Evolutionary conservation across 2,329 filamentous ascomycete species (phyloP).

Genomic region (Ceratocystis lukuohia): DNA sequence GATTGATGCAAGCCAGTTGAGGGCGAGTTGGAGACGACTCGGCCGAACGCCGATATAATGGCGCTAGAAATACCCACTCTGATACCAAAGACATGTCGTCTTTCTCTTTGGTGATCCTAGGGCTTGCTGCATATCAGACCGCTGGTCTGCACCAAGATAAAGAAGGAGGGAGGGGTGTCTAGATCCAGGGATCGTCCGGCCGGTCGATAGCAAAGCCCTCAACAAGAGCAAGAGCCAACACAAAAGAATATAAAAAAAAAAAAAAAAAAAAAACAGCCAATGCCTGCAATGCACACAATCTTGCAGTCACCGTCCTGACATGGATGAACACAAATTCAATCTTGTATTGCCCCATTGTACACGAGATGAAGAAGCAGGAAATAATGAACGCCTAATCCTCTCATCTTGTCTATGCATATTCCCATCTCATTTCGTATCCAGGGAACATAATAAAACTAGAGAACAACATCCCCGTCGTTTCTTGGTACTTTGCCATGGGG

Average conservation of each 20-base stretch:
- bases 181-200: background rate
- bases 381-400: conserved; percentile 3
- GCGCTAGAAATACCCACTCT: background rate
- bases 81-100: background rate
- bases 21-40: background rate
- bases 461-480: background rate
- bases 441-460: conserved; percentile 5
- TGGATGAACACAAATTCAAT: background rate
- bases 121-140: background rate
- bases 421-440: conserved; percentile 6
- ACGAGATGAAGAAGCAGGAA: background rate
- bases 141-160: background rate
- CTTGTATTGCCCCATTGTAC: background rate
- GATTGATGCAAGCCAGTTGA: too few relatives aligned
- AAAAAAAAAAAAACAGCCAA: background rate
- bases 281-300: background rate
- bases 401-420: background rate
- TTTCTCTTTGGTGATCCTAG: background rate
- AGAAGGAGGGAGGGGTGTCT: background rate
- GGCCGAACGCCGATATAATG: background rate
- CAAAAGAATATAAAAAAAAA: too few relatives aligned
- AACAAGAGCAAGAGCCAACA: background rate
- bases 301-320: background rate
- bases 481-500: background rate
- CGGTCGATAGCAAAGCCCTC: background rate